Evolutionary conservation across 2,329 filamentous ascomycete species (phyloP).

Genomic region (Grosmannia clavigera): DNA sequence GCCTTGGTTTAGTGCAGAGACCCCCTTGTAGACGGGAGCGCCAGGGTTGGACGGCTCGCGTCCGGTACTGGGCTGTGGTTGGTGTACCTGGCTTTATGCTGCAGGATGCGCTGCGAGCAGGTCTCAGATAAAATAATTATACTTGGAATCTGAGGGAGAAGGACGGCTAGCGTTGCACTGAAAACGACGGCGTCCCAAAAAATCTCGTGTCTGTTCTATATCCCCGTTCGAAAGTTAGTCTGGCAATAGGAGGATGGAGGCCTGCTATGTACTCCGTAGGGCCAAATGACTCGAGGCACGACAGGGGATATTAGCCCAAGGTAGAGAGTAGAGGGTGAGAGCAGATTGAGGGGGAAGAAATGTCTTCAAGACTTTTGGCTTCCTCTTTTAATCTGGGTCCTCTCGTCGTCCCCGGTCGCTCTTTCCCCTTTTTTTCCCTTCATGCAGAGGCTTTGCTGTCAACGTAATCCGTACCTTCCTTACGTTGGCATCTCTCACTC

Average conservation of each 20-base stretch:
- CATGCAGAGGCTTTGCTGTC: neutral
- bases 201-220: neutral
- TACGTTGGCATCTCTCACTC: neutral
- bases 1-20: neutral
- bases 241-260: neutral
- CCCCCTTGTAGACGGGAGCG: neutral
- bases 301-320: neutral
- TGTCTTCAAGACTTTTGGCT: neutral
- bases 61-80: neutral
- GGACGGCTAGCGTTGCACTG: neutral
- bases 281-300: neutral
- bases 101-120: neutral
- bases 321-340: neutral
- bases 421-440: neutral
- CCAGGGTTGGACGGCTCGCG: neutral
- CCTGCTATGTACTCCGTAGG: neutral
- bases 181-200: neutral
- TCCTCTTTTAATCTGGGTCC: slow-evolving; percentile 1
- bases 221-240: neutral
- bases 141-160: neutral
- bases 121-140: neutral
- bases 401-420: neutral
- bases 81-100: neutral
- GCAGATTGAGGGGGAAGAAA: neutral
- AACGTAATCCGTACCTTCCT: neutral